Base-by-base conservation (phyloP, 2,329 filamentous ascomycete species). In the Xylariaceae sp. region DNA sequence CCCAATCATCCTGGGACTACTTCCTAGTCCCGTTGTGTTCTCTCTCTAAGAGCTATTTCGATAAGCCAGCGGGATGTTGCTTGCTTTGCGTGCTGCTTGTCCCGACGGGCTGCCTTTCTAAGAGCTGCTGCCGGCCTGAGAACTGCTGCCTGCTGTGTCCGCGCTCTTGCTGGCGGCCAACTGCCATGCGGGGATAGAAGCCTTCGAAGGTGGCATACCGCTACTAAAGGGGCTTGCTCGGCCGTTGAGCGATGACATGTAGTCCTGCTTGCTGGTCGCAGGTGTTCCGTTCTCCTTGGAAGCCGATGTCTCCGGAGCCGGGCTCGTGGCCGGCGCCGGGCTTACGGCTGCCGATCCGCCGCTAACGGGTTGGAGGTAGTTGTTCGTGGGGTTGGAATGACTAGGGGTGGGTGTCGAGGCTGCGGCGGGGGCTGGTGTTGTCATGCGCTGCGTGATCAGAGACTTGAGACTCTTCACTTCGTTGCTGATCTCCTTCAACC, bases 401-500 rank as follows among this genome's bases (percentile, higher is more conserved):
- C 38, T 39, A 44, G 31, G 13, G 31, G 46, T 22, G 22, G 58
- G 49, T 33, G 55, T 39, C n/a, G 46, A 9, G 11, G 56, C 36
- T 1, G 55, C 13, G 12, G 56, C 41, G 13, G 60, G 47, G 13
- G 56, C 36, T 13, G 64, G 14, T 39, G 67, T 54, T 48, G 71
- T 76, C 78, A 86, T 80, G 54, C 84, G 74, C 69, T 86, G 82
- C 41, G 78, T 75, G 63, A 99, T 83, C 48, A 99, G 77, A 2
- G 89, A 89, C 80, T 97, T 97, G 63, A 99, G 75, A 68, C 92
- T 97, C 76, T 89, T 90, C 63, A 99, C 78, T 72, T 99, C 94
- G 6, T 79, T 82, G 60, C 89, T 89, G 60, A 99, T 82, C 63
- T 97, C 94, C 70, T 86, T 88, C 53, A 99, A 75, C 45, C 91